These are phyloP conservation scores for Populus tomentosa DNA, from an alignment of 441 rosid genomes.

Conservation along the genomic window DNA sequence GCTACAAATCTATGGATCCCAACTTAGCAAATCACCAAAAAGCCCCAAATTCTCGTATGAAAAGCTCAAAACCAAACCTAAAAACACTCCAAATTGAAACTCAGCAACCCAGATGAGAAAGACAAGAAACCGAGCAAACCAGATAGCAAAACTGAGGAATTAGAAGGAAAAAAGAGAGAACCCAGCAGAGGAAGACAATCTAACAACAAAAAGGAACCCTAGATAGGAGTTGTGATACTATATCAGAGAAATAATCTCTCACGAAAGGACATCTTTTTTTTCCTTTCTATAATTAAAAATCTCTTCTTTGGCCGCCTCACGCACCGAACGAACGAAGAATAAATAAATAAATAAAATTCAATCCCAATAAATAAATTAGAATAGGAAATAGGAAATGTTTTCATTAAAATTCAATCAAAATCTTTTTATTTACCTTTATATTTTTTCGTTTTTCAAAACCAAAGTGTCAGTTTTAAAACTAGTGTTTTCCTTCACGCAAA, in stretches of 20 bases:
- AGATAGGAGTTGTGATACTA: constrained; percentile 4
- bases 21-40: constrained; percentile 18
- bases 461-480: constrained; percentile 35
- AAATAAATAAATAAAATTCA: constrained; percentile 18
- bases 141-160: constrained; percentile 18
- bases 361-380: constrained; percentile 26
- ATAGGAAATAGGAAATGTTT: constrained; percentile 25
- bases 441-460: background rate
- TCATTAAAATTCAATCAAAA: constrained; percentile 33
- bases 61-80: constrained; percentile 18
- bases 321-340: constrained; percentile 18
- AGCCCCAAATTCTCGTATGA: constrained; percentile 11
- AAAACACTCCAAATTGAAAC: constrained; percentile 20
- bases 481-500: constrained; percentile 32
- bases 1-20: constrained; percentile 22
- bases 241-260: constrained; percentile 24
- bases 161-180: constrained; percentile 1
- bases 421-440: background rate
- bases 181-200: constrained; percentile 12
- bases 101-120: constrained; percentile 37
- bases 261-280: constrained; percentile 30
- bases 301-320: constrained; percentile 15
- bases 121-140: constrained; percentile 21
- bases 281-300: constrained; percentile 33
- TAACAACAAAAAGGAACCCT: constrained; percentile 30